phyloP scores from a whole-genome alignment of 2,329 filamentous ascomycete species.

The Exophiala alcalophila region DNA sequence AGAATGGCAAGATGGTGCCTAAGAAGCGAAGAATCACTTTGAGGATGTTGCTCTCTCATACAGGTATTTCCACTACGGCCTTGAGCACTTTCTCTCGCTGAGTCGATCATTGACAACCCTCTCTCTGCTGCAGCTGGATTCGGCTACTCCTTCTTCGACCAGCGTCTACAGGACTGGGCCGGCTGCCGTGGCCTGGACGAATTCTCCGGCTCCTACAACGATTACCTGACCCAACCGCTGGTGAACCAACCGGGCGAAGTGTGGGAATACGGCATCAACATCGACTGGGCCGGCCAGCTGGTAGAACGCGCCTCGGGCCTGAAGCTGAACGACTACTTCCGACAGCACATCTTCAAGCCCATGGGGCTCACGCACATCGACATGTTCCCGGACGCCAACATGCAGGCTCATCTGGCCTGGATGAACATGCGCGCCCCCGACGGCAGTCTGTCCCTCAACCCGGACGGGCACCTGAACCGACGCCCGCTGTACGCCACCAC shows the following conservation, averaged over 20 bases:
- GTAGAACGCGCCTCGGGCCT: slow-evolving; percentile 47
- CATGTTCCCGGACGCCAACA: slow-evolving; percentile 56
- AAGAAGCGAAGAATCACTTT: slow-evolving; percentile 48
- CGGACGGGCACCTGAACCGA: slow-evolving; percentile 51
- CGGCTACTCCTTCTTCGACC: slow-evolving; percentile 49
- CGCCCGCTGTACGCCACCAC: slow-evolving; percentile 45
- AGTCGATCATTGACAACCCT: background rate
- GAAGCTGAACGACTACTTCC: slow-evolving; percentile 50
- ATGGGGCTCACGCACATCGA: slow-evolving; percentile 51
- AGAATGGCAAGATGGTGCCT: slow-evolving; percentile 34
- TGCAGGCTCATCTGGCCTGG: slow-evolving; percentile 55
- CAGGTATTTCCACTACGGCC: no score
- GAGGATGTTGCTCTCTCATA: slow-evolving; percentile 51
- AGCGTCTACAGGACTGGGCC: slow-evolving; percentile 39
- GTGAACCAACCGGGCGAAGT: slow-evolving; percentile 62
- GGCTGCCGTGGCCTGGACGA: slow-evolving; percentile 56
- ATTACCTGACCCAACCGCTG: slow-evolving; percentile 52
- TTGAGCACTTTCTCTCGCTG: background rate
- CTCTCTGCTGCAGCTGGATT: slow-evolving; percentile 35
- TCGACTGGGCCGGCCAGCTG: slow-evolving; percentile 55
- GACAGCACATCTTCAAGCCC: slow-evolving; percentile 49
- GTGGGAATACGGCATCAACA: slow-evolving; percentile 59
- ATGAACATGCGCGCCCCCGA: slow-evolving; percentile 55
- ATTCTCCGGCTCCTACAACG: slow-evolving; percentile 48
- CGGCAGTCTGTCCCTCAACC: slow-evolving; percentile 38